phyloP scores from a whole-genome alignment of 2,329 filamentous ascomycete genomes.

The Stagonosporopsis cucurbitacearum region DNA sequence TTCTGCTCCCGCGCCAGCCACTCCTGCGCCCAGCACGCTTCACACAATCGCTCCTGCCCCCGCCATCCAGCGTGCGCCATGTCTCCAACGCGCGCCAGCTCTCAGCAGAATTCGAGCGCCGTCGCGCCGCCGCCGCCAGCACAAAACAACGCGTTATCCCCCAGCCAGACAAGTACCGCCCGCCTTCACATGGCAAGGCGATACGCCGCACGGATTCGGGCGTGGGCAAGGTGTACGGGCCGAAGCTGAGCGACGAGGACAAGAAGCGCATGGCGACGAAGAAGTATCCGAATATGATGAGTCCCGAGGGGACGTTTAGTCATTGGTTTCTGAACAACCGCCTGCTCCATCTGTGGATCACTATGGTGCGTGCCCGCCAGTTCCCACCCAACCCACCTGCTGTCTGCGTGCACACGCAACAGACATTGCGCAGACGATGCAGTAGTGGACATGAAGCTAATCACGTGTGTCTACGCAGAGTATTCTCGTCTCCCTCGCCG shows the following conservation, averaged over 20 bases:
- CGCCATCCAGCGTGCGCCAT: slow-evolving; percentile 33
- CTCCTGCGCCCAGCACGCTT: slow-evolving; percentile 33
- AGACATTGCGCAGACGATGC: background rate
- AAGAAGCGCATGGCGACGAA: slow-evolving; percentile 68
- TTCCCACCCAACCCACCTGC: background rate
- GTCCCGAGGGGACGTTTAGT: slow-evolving; percentile 79
- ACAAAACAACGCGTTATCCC: slow-evolving; percentile 64
- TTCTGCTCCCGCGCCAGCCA: slow-evolving; percentile 39
- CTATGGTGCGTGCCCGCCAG: slow-evolving; percentile 79
- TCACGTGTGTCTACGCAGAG: slow-evolving; percentile 53
- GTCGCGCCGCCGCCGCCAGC: slow-evolving; percentile 42
- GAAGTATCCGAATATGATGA: slow-evolving; percentile 88
- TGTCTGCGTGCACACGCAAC: background rate
- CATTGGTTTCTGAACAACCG: slow-evolving; percentile 84
- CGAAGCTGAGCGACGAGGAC: slow-evolving; percentile 71
- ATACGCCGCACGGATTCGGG: slow-evolving; percentile 61
- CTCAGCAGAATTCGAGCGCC: slow-evolving; percentile 38
- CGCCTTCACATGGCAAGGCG: slow-evolving; percentile 80
- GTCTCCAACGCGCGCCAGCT: slow-evolving; percentile 40
- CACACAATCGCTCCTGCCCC: slow-evolving; percentile 21
- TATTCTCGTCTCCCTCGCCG: slow-evolving; percentile 71
- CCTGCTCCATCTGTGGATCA: slow-evolving; percentile 80
- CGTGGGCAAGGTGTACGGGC: slow-evolving; percentile 73
- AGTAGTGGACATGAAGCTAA: background rate
- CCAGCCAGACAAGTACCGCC: slow-evolving; percentile 87